These are phyloP conservation scores for Cytospora piceae DNA, from an alignment of 2,329 filamentous ascomycete species.

Conservation along the genomic window DNA sequence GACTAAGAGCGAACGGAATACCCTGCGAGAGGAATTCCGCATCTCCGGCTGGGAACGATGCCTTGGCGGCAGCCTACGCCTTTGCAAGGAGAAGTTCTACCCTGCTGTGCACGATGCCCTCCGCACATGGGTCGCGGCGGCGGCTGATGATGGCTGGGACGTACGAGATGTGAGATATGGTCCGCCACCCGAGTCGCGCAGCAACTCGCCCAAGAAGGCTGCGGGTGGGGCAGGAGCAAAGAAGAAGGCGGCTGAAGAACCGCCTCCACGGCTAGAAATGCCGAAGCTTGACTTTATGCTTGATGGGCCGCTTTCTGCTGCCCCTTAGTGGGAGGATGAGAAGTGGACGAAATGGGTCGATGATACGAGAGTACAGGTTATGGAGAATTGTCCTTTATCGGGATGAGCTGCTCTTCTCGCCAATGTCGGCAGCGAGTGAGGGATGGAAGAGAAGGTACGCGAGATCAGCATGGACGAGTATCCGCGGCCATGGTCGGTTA, in stretches of 20 bases:
- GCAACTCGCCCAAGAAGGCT: slow-evolving; percentile 50
- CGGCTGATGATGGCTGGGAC: slow-evolving; percentile 85
- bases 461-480: slow-evolving; percentile 4
- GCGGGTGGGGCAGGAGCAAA: slow-evolving; percentile 41
- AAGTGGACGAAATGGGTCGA: slow-evolving; percentile 38
- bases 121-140: slow-evolving; percentile 87
- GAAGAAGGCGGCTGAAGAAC: slow-evolving; percentile 54
- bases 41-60: slow-evolving; percentile 90
- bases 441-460: not conserved
- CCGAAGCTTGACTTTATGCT: slow-evolving; percentile 57
- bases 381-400: not conserved
- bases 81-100: slow-evolving; percentile 98
- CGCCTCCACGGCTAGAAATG: slow-evolving; percentile 65
- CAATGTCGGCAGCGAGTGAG: not conserved
- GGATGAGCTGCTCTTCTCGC: not conserved
- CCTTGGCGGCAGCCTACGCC: slow-evolving; percentile 80
- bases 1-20: slow-evolving; percentile 70
- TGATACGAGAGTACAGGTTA: slow-evolving; percentile 7
- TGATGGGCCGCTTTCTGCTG: slow-evolving; percentile 34
- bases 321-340: slow-evolving; percentile 34
- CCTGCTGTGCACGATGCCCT: slow-evolving; percentile 87
- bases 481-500: not conserved
- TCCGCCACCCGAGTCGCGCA: slow-evolving; percentile 49
- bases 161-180: slow-evolving; percentile 80
- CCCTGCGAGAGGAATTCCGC: slow-evolving; percentile 74